A percentile compares a stretch with the other conserved stretches of the same genome.
phyloP scores from a whole-genome alignment of 2,329 filamentous ascomycete species.

The Aspergillus texensis region DNA sequence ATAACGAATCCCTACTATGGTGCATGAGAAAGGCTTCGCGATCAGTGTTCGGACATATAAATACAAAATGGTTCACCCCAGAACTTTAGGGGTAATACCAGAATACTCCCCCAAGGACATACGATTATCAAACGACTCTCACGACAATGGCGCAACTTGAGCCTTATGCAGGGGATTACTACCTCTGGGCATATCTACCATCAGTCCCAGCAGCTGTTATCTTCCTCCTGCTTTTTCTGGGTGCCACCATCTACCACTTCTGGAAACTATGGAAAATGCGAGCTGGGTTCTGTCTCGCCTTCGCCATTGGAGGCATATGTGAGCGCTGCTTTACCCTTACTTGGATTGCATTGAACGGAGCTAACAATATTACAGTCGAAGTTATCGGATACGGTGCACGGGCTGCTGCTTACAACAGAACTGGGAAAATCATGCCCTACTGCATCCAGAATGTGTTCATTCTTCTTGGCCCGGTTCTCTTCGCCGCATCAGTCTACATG shows the following conservation, averaged over 20 bases:
- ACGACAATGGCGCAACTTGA: constrained; percentile 23
- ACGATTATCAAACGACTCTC: not conserved
- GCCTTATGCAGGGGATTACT: constrained; percentile 21
- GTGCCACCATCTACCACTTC: constrained; percentile 25
- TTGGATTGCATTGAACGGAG: not conserved
- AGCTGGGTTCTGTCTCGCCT: constrained; percentile 36
- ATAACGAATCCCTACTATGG: not conserved
- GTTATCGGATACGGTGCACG: constrained; percentile 31
- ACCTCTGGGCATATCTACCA: constrained; percentile 33
- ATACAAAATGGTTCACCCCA: not conserved
- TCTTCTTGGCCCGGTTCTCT: constrained; percentile 52
- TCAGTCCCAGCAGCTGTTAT: constrained; percentile 27
- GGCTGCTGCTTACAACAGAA: constrained; percentile 24
- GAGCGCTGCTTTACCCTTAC: constrained; percentile 15
- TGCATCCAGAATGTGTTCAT: constrained; percentile 50
- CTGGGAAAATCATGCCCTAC: constrained; percentile 30
- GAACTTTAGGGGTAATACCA: not conserved
- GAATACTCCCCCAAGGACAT: not conserved
- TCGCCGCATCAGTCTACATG: constrained; percentile 56
- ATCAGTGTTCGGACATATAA: not conserved
- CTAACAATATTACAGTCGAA: constrained; percentile 35
- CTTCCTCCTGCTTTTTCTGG: constrained; percentile 32
- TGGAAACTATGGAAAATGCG: constrained; percentile 32
- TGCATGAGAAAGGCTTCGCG: not conserved
- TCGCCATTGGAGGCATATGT: constrained; percentile 42